These are phyloP conservation scores for Dissophora ornata DNA, from an alignment of 192 early-diverging fungal species.

Conservation along the genomic window DNA sequence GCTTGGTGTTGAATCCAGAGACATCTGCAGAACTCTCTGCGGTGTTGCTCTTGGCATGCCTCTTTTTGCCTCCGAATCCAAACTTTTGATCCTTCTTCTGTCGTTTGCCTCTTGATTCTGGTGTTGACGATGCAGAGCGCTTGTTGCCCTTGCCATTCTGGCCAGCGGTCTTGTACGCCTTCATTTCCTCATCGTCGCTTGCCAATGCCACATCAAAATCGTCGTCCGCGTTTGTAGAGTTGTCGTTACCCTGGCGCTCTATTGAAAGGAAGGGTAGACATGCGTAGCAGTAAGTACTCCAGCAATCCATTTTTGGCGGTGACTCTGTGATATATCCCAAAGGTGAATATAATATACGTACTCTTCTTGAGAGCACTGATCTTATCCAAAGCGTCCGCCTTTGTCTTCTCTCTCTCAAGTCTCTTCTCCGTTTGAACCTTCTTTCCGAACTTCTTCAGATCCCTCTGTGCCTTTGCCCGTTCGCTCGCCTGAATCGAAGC, in stretches of 20 bases:
- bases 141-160: slow-evolving; percentile 16
- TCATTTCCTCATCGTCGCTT: slow-evolving; percentile 38
- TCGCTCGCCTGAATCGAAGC: slow-evolving; percentile 84
- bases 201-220: slow-evolving; percentile 80
- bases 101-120: slow-evolving; percentile 38
- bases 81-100: slow-evolving; percentile 84
- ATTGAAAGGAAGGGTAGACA: not conserved
- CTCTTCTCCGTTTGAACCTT: slow-evolving; percentile 96
- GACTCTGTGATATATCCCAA: slow-evolving; percentile 8
- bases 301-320: not conserved
- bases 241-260: slow-evolving; percentile 67
- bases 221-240: slow-evolving; percentile 60
- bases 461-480: slow-evolving; percentile 86
- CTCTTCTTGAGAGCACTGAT: slow-evolving; percentile 91
- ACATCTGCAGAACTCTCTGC: slow-evolving; percentile 81
- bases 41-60: slow-evolving; percentile 74
- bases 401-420: slow-evolving; percentile 86
- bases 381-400: slow-evolving; percentile 91
- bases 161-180: slow-evolving; percentile 30
- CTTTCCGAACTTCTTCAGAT: slow-evolving; percentile 97
- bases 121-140: slow-evolving; percentile 24
- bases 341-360: slow-evolving; percentile 62
- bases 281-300: too few species aligned
- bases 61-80: slow-evolving; percentile 92
- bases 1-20: slow-evolving; percentile 67